These are phyloP conservation scores for Halteria grandinella DNA, from an alignment of 73 alveolate species.

Conservation along the genomic window DNA sequence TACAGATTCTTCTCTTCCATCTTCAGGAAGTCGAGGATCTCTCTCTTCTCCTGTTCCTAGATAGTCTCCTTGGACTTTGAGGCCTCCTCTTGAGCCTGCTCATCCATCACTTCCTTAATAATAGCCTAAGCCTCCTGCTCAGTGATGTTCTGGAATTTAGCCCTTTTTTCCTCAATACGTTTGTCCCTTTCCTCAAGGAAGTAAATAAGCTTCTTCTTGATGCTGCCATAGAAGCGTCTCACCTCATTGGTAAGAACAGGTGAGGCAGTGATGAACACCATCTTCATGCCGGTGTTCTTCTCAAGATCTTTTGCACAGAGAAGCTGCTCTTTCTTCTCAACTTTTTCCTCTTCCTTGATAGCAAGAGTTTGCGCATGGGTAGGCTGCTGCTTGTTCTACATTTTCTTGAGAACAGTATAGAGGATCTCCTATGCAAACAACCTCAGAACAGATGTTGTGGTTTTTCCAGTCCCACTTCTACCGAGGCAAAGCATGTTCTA, in stretches of 20 bases:
- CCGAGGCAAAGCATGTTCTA: constrained; percentile 73
- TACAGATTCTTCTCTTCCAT: constrained; percentile 63
- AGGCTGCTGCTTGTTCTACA: background rate
- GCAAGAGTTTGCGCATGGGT: background rate
- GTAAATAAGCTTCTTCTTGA: constrained; percentile 27
- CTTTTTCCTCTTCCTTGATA: background rate
- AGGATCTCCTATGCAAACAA: constrained; percentile 70
- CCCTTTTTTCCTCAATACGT: constrained; percentile 7
- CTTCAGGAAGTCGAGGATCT: constrained; percentile 45
- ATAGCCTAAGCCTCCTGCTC: constrained; percentile 23
- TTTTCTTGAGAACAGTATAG: constrained; percentile 8
- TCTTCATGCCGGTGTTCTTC: constrained; percentile 19
- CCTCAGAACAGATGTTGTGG: constrained; percentile 74
- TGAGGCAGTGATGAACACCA: constrained; percentile 78
- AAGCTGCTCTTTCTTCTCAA: background rate
- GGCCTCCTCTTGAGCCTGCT: background rate
- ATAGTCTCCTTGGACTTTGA: background rate
- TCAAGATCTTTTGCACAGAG: constrained; percentile 46
- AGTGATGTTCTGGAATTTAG: constrained; percentile 10
- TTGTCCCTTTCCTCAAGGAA: constrained; percentile 46
- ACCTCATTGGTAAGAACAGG: constrained; percentile 83
- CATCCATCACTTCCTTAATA: constrained; percentile 12
- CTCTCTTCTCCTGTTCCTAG: constrained; percentile 31
- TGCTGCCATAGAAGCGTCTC: constrained; percentile 64
- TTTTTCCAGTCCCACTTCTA: constrained; percentile 85